These are phyloP conservation scores for Penicillium macrosclerotiorum DNA, from an alignment of 495 filamentous ascomycete genomes.

Conservation along the genomic window DNA sequence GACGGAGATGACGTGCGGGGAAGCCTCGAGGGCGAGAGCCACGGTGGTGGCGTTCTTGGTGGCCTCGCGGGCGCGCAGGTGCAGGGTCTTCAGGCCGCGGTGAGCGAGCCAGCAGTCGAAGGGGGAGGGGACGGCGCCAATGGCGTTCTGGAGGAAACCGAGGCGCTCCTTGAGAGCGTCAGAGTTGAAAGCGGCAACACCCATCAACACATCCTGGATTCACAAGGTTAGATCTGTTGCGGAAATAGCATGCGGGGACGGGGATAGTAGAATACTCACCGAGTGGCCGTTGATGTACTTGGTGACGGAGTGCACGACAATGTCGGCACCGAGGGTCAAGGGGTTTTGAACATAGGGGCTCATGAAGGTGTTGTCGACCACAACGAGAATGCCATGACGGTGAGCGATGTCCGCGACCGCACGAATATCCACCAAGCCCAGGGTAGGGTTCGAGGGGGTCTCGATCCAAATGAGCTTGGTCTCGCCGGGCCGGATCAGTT, in stretches of 20 bases:
- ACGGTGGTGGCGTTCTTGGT: constrained; percentile 76
- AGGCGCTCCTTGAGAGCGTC: constrained; percentile 72
- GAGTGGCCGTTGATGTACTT: constrained; percentile 99
- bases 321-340: constrained; percentile 90
- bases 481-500: constrained; percentile 73
- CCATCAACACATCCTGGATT: constrained; percentile 92
- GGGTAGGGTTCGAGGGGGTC: constrained; percentile 88
- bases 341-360: constrained; percentile 96
- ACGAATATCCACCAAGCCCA: constrained; percentile 87
- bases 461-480: constrained; percentile 99
- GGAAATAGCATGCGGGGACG: too few relatives aligned
- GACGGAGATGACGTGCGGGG: constrained; percentile 79
- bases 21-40: constrained; percentile 71
- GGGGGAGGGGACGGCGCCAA: constrained; percentile 87
- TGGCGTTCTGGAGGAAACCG: constrained; percentile 93
- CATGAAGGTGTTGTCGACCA: constrained; percentile 98
- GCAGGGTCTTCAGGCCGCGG: constrained; percentile 93
- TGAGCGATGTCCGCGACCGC: constrained; percentile 80
- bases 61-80: constrained; percentile 85
- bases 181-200: constrained; percentile 91
- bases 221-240: too few relatives aligned
- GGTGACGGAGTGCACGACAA: constrained; percentile 98
- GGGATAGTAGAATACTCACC: constrained; percentile 29
- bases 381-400: constrained; percentile 83
- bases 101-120: constrained; percentile 99